Evolutionary conservation across 768 basidiomycete species (phyloP).

Genomic region (Mycena albidolilacea): DNA sequence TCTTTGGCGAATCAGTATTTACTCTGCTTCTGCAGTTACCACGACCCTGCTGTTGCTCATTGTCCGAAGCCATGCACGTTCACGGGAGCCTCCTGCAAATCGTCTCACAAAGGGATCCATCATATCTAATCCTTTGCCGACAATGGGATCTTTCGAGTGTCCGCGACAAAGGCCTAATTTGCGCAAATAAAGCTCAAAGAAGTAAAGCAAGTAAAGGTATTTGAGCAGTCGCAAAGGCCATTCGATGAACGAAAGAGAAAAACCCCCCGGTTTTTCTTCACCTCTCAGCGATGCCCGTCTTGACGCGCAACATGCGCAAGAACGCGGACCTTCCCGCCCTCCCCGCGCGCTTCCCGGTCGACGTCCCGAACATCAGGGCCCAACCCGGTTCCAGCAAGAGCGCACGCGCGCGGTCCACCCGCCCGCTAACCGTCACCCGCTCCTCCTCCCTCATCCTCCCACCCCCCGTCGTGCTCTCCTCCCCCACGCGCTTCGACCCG

Average conservation of each 20-base stretch:
- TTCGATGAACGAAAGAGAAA: neutral
- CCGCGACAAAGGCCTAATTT: conserved; percentile 33
- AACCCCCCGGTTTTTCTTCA: neutral
- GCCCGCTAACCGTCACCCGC: neutral
- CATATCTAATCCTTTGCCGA: conserved; percentile 31
- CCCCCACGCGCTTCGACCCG: conserved; percentile 11
- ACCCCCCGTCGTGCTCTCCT: conserved; percentile 22
- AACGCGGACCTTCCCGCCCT: conserved; percentile 26
- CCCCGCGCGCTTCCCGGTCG: conserved; percentile 18
- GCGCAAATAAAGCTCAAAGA: conserved; percentile 15
- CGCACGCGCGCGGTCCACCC: neutral
- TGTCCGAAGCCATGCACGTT: conserved; percentile 13
- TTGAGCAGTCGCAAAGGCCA: conserved; percentile 17
- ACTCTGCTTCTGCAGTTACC: neutral
- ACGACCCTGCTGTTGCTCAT: neutral
- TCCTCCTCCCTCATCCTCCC: neutral
- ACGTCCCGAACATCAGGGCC: conserved; percentile 10
- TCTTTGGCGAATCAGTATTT: neutral
- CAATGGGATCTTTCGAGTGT: conserved; percentile 28
- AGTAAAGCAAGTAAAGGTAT: conserved; percentile 36
- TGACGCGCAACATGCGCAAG: conserved; percentile 32
- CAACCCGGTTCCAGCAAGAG: neutral
- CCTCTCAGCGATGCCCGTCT: conserved; percentile 20
- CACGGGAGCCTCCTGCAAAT: neutral
- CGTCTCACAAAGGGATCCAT: conserved; percentile 32